phyloP scores from a whole-genome alignment of 1,284 basidiomycete genomes.

The Irpex rosettiformis region DNA sequence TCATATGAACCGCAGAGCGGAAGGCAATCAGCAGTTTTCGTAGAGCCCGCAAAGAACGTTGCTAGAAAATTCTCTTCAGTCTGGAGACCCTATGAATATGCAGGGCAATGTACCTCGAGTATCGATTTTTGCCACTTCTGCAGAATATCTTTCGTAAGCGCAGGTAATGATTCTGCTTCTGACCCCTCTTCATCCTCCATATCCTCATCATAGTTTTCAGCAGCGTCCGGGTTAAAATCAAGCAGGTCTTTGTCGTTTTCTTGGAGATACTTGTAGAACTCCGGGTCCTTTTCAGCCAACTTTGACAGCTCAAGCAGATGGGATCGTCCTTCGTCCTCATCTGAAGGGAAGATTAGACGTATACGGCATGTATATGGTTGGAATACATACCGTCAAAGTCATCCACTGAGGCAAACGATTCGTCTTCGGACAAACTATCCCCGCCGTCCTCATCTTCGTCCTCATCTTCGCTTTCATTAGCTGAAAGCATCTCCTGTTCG shows the following conservation, averaged over 20 bases:
- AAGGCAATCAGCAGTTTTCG: constrained; percentile 87
- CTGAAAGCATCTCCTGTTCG: constrained; percentile 17
- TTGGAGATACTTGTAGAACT: constrained; percentile 97
- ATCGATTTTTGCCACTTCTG: constrained; percentile 89
- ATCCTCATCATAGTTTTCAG: constrained; percentile 38
- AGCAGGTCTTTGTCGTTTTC: constrained; percentile 93
- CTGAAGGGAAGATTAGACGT: neutral
- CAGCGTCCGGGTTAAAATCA: constrained; percentile 60
- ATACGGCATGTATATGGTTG: neutral
- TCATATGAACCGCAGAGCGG: constrained; percentile 85
- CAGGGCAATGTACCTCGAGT: constrained; percentile 61
- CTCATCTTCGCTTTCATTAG: constrained; percentile 26
- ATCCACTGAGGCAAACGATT: constrained; percentile 74
- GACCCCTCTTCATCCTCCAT: constrained; percentile 36
- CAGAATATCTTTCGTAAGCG: constrained; percentile 76
- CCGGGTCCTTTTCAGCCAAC: constrained; percentile 93
- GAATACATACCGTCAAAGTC: constrained; percentile 54
- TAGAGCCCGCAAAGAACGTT: constrained; percentile 83
- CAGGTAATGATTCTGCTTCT: constrained; percentile 48
- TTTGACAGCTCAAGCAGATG: constrained; percentile 86
- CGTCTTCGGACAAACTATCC: constrained; percentile 55
- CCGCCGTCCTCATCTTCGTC: constrained; percentile 45
- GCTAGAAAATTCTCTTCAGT: constrained; percentile 38
- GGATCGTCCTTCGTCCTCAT: constrained; percentile 60
- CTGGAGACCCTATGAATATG: neutral